These are phyloP conservation scores for Furcasterigmium sp. DNA, from an alignment of 2,329 filamentous ascomycete genomes.

Conservation along the genomic window DNA sequence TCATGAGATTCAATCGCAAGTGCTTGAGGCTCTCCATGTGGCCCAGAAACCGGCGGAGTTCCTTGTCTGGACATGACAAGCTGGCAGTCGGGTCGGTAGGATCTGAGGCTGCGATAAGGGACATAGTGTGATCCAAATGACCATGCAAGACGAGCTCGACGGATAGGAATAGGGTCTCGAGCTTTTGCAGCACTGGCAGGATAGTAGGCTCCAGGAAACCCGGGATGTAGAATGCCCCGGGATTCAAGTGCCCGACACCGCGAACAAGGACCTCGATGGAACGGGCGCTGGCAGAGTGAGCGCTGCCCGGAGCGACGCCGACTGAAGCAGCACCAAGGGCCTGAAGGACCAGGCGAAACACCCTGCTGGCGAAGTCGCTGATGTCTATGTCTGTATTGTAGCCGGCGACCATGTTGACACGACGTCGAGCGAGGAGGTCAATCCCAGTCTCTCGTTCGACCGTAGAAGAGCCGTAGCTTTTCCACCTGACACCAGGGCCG, in stretches of 20 bases:
- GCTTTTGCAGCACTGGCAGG: conserved; percentile 33
- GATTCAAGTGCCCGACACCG: conserved; percentile 21
- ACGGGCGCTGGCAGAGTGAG: conserved; percentile 25
- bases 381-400: conserved; percentile 8
- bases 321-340: conserved; percentile 37
- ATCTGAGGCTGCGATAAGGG: not conserved
- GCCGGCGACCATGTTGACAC: too few relatives aligned
- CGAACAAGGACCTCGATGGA: conserved; percentile 44
- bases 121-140: not conserved
- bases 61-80: conserved; percentile 8
- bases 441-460: conserved; percentile 27
- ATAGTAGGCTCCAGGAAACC: conserved; percentile 28
- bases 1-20: conserved; percentile 46
- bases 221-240: conserved; percentile 41
- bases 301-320: too few relatives aligned
- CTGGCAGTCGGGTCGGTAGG: not conserved
- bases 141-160: conserved; percentile 7
- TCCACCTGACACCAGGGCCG: conserved; percentile 35
- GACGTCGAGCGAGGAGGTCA: too few relatives aligned
- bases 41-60: conserved; percentile 31
- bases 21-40: conserved; percentile 38
- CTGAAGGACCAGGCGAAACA: conserved; percentile 35
- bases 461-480: conserved; percentile 46
- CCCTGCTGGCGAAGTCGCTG: conserved; percentile 19
- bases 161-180: conserved; percentile 39